Evolutionary conservation across 2,329 filamentous ascomycete species (phyloP), one percentile per base, ranked within the genome.

Genomic region (Chaetomium sp.): DNA sequence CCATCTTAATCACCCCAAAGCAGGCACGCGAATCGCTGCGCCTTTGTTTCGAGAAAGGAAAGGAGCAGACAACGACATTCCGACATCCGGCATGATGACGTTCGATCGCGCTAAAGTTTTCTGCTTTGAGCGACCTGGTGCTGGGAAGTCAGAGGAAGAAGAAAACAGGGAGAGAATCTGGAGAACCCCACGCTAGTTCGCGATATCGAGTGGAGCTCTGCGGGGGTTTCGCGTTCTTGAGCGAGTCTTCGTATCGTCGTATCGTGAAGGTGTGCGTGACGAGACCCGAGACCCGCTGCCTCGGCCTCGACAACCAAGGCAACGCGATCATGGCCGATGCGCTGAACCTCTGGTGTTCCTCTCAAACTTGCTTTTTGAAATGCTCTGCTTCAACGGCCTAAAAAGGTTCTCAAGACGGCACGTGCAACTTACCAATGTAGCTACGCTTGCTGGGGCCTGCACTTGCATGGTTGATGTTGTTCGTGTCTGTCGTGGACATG

Each of bases 151-250:
- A 27, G 60, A 23, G 50, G 33, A 13, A 5, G 33, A n/a, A n/a
- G n/a, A 42, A 16, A 42, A 42, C 38, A 42, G 38, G 38, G 38
- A 42, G 13, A 42, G 19, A 42, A 42, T 56, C 61, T 55, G 60
- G 49, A 51, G 42, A 61, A 53, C 51, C 65, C 55, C 66, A 64
- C 66, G 62, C 35, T 58, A 42, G 5, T 56, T 50, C 64, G 50
- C 38, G 38, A 42, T 42, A 67, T 65, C 63, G 64, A 60, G 65
- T 65, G 62, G 55, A 45, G 33, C 54, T 25, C 42, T 62, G 45
- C 12, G 51, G 61, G 51, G 25, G 16, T 56, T 16, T 42, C 16
- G 31, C n/a, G 4, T 16, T 19, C 67, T 62, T 65, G 60, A 42
- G 16, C 38, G 38, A 6, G 16, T n/a, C 38, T 42, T 42, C 38